A percentile compares a stretch with the other conserved stretches of the same genome.
phyloP scores from a whole-genome alignment of 2,329 filamentous ascomycete genomes.

The Fusarium sp. region DNA sequence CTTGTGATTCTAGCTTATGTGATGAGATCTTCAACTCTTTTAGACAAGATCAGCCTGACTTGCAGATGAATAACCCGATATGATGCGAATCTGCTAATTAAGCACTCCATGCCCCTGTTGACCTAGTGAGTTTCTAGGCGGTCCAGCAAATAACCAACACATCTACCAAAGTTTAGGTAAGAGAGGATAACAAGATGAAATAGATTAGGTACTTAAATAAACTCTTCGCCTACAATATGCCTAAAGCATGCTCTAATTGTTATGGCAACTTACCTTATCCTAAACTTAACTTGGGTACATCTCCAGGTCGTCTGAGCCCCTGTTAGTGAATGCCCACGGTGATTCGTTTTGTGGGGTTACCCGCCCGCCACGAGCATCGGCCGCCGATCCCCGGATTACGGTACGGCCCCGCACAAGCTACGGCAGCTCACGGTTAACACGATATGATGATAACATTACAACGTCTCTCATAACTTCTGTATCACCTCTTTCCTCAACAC shows the following conservation, averaged over 20 bases:
- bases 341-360: slow-evolving; percentile 38
- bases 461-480: neutral
- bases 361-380: slow-evolving; percentile 11
- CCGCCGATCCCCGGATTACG: slow-evolving; percentile 41
- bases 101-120: neutral
- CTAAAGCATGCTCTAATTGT: neutral
- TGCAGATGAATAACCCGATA: neutral
- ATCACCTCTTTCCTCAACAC: neutral
- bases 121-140: slow-evolving; percentile 1
- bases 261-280: too few relatives aligned
- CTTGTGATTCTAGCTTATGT: neutral
- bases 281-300: too few relatives aligned
- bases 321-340: slow-evolving; percentile 23
- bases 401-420: slow-evolving; percentile 48
- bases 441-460: slow-evolving; percentile 39
- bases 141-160: too few relatives aligned
- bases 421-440: slow-evolving; percentile 28
- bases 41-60: neutral
- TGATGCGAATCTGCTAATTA: neutral
- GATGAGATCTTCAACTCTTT: neutral
- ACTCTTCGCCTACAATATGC: too few relatives aligned
- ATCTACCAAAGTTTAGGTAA: too few relatives aligned
- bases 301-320: neutral
- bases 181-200: too few relatives aligned
- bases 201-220: too few relatives aligned